phyloP scores from a whole-genome alignment of 352 stramenopile genomes.

The Pythium scleroteichum region DNA sequence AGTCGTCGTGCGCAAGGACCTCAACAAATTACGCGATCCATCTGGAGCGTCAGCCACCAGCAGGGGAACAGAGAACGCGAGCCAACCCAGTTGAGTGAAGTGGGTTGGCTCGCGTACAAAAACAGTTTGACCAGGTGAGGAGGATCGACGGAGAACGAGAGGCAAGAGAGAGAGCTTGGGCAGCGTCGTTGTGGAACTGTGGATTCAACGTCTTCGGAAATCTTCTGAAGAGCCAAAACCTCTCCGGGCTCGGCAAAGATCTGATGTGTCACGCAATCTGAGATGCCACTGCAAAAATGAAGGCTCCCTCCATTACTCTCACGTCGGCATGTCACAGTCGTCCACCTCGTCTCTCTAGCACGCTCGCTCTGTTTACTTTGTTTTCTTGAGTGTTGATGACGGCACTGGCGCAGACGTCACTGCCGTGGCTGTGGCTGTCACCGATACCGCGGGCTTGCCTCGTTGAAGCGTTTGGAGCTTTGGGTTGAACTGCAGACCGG shows the following conservation, averaged over 20 bases:
- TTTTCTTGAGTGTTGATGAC: slow-evolving; percentile 4
- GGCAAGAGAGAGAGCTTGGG: too few relatives aligned
- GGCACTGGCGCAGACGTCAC: not conserved
- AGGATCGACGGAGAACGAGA: too few relatives aligned
- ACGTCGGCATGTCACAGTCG: too few relatives aligned
- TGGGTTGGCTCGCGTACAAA: not conserved
- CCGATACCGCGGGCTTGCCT: not conserved
- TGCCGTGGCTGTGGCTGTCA: not conserved
- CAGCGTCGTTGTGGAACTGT: too few relatives aligned
- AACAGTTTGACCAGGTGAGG: not conserved
- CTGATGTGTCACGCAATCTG: too few relatives aligned
- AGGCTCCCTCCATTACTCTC: too few relatives aligned
- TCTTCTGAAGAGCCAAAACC: too few relatives aligned
- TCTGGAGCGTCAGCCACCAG: slow-evolving; percentile 1
- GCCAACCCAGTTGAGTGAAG: not conserved
- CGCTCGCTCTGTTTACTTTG: not conserved
- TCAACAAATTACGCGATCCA: slow-evolving; percentile 1
- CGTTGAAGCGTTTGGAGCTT: slow-evolving; percentile 37
- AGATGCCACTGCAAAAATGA: too few relatives aligned
- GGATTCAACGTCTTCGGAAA: too few relatives aligned
- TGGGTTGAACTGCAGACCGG: slow-evolving; percentile 43
- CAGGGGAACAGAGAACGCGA: not conserved
- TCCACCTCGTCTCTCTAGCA: too few relatives aligned
- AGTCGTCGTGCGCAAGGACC: not conserved
- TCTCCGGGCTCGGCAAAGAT: too few relatives aligned